These are phyloP conservation scores for Fagopyrum esculentum DNA, from an alignment of 148 eudicot genomes.

Conservation along the genomic window DNA sequence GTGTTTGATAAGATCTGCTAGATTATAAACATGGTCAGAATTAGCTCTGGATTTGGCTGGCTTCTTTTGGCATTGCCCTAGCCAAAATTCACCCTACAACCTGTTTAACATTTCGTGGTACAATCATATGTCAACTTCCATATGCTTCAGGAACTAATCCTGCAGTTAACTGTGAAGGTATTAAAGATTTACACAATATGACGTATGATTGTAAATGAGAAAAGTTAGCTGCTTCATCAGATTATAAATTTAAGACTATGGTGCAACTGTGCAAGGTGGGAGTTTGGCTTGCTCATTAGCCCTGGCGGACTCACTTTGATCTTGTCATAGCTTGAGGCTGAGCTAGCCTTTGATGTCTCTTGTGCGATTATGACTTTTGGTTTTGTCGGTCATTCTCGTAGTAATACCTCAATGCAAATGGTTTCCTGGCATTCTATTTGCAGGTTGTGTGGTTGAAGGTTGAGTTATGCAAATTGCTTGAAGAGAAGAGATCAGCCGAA, in stretches of 20 bases:
- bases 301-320: background rate
- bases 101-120: background rate
- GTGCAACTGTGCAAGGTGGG: background rate
- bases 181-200: background rate
- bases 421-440: conserved; percentile 15
- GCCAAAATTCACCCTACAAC: background rate
- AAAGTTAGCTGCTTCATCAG: background rate
- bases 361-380: conserved; percentile 1
- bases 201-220: background rate
- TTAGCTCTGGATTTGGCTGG: background rate
- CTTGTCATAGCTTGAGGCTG: background rate
- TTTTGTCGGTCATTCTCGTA: background rate
- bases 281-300: background rate
- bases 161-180: background rate
- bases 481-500: conserved; percentile 87
- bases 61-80: background rate
- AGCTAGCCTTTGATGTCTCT: background rate
- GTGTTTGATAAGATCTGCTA: background rate
- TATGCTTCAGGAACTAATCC: background rate
- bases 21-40: background rate
- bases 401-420: background rate
- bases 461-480: conserved; percentile 77
- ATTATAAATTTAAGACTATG: background rate
- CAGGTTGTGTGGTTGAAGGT: conserved; percentile 86
- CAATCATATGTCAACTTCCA: background rate